Evolutionary conservation across 352 stramenopile genomes (phyloP), one percentile per base, ranked within the genome.

Genomic region (Phytophthora tentaculata): DNA sequence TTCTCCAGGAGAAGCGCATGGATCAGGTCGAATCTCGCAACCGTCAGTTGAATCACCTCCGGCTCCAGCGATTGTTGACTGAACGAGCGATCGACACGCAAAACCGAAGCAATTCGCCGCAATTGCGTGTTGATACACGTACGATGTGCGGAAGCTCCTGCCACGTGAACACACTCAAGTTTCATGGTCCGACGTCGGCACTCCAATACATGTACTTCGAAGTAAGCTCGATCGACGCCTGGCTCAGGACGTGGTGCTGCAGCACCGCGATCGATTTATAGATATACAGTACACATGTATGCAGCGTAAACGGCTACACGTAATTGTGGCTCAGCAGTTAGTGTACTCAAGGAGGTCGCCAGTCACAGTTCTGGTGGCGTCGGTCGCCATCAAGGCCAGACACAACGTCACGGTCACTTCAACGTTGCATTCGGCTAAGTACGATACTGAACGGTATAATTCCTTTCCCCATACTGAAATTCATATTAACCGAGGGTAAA

Each of bases 31-130:
- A 5, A 49, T 59, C 32, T 59, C 52, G 35, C 35, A 59, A 49
- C 52, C 52, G 10, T 3, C 52, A 59, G 35, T 48, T 59, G 52
- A 59, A 48, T 49, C n/a, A 23, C 8, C 24, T 55, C 48, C 24
- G 23, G 28, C 48, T 55, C 32, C 20, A 59, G 52, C 52, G 39
- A 62, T 62, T 62, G 43, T 62, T 62, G 55, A 62, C 55, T 35
- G 41, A 28, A 59, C 32, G 12, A 37, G 22, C n/a, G 24, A 20
- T 22, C 35, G n/a, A 23, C 43, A 39, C 32, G 32, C 32, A 39
- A 39, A 39, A 39, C 32, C 10, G 32, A 39, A 14, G 5, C 32
- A 39, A 39, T 3, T 24, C 32, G 22, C 3, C 13, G 22, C 39
- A 35, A 49, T 28, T 49, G 20, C 52, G 13, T 47, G 20, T 43